Evolutionary conservation across 2,329 filamentous ascomycete species (phyloP).

Genomic region (Nakataea oryzae): DNA sequence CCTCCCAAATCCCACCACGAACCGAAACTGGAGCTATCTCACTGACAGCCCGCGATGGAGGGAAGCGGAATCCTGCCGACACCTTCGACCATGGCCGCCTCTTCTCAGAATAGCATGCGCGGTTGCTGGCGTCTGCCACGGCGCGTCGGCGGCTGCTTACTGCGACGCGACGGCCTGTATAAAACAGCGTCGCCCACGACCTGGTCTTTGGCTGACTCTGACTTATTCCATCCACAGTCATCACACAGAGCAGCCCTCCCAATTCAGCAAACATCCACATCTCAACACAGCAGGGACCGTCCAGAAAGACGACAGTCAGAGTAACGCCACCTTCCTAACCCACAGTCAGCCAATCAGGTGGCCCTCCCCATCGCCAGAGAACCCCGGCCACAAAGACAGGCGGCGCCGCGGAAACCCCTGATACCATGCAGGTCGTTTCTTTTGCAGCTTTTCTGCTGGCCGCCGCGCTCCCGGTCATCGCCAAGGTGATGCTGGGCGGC

Average conservation of each 20-base stretch:
- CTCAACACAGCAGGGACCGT: too few species aligned
- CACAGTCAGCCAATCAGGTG: too few species aligned
- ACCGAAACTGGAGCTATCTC: background rate
- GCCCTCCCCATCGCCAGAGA: too few species aligned
- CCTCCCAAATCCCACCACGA: background rate
- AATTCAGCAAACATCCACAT: background rate
- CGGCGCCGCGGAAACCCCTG: background rate
- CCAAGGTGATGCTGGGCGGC: slow-evolving; percentile 1
- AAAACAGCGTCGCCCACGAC: background rate
- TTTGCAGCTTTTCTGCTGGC: slow-evolving; percentile 2
- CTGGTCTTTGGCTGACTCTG: background rate
- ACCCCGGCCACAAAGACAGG: too few species aligned
- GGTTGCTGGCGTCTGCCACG: too few species aligned
- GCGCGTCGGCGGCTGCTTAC: background rate
- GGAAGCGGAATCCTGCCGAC: background rate
- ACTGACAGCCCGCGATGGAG: background rate
- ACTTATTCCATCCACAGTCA: background rate
- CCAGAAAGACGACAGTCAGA: too few species aligned
- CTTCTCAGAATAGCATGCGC: background rate
- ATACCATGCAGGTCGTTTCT: background rate
- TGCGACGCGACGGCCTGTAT: background rate
- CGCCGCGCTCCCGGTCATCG: slow-evolving; percentile 1
- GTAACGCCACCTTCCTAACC: too few species aligned
- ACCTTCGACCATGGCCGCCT: background rate
- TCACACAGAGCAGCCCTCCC: background rate